Evolutionary conservation across 1,284 basidiomycete species (phyloP).

Genomic region (Fistulina hepatica): DNA sequence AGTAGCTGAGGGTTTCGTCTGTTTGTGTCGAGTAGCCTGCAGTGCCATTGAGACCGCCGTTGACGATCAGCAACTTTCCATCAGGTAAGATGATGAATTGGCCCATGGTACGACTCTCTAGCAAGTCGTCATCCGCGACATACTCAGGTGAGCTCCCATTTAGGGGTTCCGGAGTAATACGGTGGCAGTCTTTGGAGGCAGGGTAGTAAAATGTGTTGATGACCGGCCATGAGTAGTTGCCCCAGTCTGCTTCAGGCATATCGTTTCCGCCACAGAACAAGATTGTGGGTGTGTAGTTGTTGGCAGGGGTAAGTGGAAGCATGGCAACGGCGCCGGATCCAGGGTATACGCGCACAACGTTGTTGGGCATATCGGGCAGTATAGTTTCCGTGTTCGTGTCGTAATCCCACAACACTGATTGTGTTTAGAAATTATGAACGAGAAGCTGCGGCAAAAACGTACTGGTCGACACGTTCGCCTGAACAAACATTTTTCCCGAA

Average conservation of each 20-base stretch:
- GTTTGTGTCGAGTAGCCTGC: constrained; percentile 57
- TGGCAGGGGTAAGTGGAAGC: constrained; percentile 82
- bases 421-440: constrained; percentile 11
- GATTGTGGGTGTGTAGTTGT: constrained; percentile 80
- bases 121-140: constrained; percentile 63
- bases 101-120: constrained; percentile 76
- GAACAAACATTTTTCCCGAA: constrained; percentile 75
- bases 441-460: constrained; percentile 18
- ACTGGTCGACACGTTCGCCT: constrained; percentile 76
- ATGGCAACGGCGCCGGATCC: constrained; percentile 85
- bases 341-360: constrained; percentile 81
- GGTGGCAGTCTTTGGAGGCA: constrained; percentile 55
- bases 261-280: constrained; percentile 84
- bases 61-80: constrained; percentile 63
- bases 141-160: constrained; percentile 46
- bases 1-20: constrained; percentile 30
- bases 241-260: constrained; percentile 62
- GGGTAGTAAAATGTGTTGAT: constrained; percentile 57
- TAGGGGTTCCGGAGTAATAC: constrained; percentile 71
- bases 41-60: constrained; percentile 72
- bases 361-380: constrained; percentile 51
- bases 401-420: constrained; percentile 53
- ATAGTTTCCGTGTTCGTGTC: constrained; percentile 47
- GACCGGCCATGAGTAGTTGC: constrained; percentile 59
- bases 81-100: constrained; percentile 77